Evolutionary conservation across 306 rosid genomes (phyloP).

Genomic region (Pterocarpus santalinus): DNA sequence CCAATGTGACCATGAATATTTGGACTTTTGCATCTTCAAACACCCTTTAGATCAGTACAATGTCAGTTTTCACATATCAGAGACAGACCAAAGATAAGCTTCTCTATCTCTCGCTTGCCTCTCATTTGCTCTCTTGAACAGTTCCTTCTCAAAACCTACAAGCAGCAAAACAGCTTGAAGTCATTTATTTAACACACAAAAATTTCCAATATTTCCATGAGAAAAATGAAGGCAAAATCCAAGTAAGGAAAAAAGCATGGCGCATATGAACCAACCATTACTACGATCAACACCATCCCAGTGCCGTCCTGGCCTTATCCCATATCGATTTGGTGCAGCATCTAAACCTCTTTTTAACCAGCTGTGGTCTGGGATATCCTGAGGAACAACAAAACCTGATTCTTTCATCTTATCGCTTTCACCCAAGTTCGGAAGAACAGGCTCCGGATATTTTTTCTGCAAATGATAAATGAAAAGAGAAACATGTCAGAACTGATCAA

Average conservation of each 20-base stretch:
- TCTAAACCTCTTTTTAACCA: slow-evolving; percentile 86
- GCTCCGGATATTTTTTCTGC: slow-evolving; percentile 73
- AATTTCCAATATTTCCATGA: neutral
- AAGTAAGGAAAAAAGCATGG: neutral
- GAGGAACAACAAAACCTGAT: slow-evolving; percentile 85
- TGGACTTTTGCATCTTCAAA: neutral
- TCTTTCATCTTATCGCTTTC: slow-evolving; percentile 79
- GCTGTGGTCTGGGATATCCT: slow-evolving; percentile 86
- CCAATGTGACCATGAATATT: slow-evolving; percentile 15
- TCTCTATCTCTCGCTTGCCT: slow-evolving; percentile 80
- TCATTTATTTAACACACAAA: neutral
- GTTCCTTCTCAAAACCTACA: slow-evolving; percentile 76
- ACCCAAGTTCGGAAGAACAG: slow-evolving; percentile 71
- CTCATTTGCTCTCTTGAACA: slow-evolving; percentile 78
- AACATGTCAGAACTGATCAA: slow-evolving; percentile 42
- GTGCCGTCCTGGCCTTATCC: slow-evolving; percentile 90
- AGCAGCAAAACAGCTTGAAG: neutral
- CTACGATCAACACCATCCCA: slow-evolving; percentile 99
- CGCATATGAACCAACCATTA: slow-evolving; percentile 68
- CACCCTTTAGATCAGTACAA: slow-evolving; percentile 17
- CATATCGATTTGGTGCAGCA: slow-evolving; percentile 83
- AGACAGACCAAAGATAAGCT: slow-evolving; percentile 92
- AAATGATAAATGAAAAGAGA: slow-evolving; percentile 42
- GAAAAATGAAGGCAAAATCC: slow-evolving; percentile 6
- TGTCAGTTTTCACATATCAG: slow-evolving; percentile 71